Evolutionary conservation across 352 stramenopile species (phyloP).

Genomic region (Pythium chondricola): DNA sequence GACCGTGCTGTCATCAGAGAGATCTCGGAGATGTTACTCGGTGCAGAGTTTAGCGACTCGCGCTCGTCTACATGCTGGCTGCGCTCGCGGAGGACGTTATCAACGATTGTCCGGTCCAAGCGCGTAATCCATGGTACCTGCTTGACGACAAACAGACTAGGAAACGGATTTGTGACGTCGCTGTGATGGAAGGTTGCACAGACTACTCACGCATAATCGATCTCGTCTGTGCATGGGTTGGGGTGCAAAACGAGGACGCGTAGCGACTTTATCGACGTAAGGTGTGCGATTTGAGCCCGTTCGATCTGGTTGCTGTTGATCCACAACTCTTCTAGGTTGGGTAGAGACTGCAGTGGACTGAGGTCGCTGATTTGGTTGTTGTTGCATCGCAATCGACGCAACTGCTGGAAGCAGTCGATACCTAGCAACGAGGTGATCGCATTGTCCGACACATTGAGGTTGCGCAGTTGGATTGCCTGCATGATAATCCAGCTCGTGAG

Average conservation of each 20-base stretch:
- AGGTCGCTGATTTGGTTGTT: slow-evolving; percentile 51
- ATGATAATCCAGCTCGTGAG: no score
- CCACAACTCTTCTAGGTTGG: slow-evolving; percentile 49
- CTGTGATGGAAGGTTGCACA: neutral
- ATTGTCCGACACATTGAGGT: slow-evolving; percentile 67
- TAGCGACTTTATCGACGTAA: slow-evolving; percentile 37
- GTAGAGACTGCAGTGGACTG: slow-evolving; percentile 28
- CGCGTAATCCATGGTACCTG: slow-evolving; percentile 41
- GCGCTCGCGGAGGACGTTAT: slow-evolving; percentile 35
- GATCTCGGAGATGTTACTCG: slow-evolving; percentile 31
- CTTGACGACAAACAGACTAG: slow-evolving; percentile 24
- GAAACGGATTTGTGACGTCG: neutral
- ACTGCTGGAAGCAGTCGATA: slow-evolving; percentile 27
- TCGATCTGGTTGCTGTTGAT: slow-evolving; percentile 50
- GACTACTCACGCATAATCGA: slow-evolving; percentile 38
- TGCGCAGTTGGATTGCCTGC: slow-evolving; percentile 35
- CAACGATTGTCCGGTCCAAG: slow-evolving; percentile 36
- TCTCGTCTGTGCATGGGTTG: slow-evolving; percentile 55
- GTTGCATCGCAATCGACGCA: slow-evolving; percentile 50
- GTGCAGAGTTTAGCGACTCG: slow-evolving; percentile 23
- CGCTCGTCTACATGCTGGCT: slow-evolving; percentile 36
- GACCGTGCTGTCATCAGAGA: slow-evolving; percentile 27
- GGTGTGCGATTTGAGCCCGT: slow-evolving; percentile 33
- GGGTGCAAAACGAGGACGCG: slow-evolving; percentile 51
- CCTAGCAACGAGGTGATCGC: slow-evolving; percentile 35